Evolutionary conservation across 1,284 basidiomycete genomes (phyloP).

Genomic region (Cutaneotrichosporon spelunceum): DNA sequence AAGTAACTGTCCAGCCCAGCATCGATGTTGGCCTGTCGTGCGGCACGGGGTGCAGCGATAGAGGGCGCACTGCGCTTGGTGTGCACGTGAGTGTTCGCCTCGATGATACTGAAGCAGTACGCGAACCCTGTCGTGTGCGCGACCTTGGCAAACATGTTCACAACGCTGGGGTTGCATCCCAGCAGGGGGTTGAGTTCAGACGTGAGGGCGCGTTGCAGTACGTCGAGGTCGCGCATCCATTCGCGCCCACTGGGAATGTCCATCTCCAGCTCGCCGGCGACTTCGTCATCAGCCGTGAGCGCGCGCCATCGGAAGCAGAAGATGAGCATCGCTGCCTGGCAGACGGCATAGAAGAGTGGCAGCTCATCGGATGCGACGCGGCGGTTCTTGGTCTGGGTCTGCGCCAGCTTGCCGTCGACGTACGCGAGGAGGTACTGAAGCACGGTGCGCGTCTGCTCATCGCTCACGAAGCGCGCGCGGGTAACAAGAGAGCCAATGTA

Average conservation of each 20-base stretch:
- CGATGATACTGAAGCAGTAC: slow-evolving; percentile 92
- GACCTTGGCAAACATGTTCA: slow-evolving; percentile 89
- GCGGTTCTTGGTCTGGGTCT: slow-evolving; percentile 54
- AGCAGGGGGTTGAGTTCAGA: slow-evolving; percentile 86
- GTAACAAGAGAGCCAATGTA: slow-evolving; percentile 92
- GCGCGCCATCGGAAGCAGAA: slow-evolving; percentile 95
- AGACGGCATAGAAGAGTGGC: slow-evolving; percentile 83
- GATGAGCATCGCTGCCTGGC: slow-evolving; percentile 90
- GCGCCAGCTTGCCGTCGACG: slow-evolving; percentile 69
- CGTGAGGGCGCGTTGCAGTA: slow-evolving; percentile 76
- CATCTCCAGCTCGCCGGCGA: slow-evolving; percentile 58
- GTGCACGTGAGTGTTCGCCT: slow-evolving; percentile 61
- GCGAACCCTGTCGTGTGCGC: slow-evolving; percentile 87
- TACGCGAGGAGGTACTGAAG: slow-evolving; percentile 80
- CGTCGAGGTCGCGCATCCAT: slow-evolving; percentile 80
- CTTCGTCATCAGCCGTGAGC: slow-evolving; percentile 54
- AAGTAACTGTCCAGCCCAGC: slow-evolving; percentile 90
- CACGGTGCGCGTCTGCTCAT: slow-evolving; percentile 70
- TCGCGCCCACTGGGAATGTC: slow-evolving; percentile 53
- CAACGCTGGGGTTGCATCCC: slow-evolving; percentile 85
- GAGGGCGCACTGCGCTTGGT: slow-evolving; percentile 18
- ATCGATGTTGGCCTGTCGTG: slow-evolving; percentile 54
- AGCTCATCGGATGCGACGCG: slow-evolving; percentile 46
- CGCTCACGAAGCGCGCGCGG: slow-evolving; percentile 80
- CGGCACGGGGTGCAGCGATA: slow-evolving; percentile 33